phyloP scores from a whole-genome alignment of 805 yeast genomes.

The Yarrowia keelungensis region DNA sequence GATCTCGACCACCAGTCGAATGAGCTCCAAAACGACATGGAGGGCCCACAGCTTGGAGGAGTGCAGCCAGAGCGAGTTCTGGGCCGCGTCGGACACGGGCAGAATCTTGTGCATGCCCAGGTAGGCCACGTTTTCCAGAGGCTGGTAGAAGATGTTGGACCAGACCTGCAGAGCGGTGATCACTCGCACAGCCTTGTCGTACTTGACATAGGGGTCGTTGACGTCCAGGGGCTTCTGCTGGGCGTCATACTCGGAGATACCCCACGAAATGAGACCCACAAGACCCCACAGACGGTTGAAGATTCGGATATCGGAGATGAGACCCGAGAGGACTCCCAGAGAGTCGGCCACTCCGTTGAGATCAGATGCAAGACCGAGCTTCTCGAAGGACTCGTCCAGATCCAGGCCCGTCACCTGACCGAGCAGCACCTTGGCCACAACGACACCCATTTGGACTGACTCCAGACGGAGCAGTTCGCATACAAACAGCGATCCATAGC shows the following conservation, averaged over 20 bases:
- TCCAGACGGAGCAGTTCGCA: constrained; percentile 41
- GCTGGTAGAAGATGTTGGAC: constrained; percentile 51
- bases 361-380: constrained; percentile 25
- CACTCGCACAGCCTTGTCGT: constrained; percentile 46
- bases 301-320: constrained; percentile 50
- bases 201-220: constrained; percentile 21
- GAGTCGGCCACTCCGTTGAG: constrained; percentile 26
- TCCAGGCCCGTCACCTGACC: constrained; percentile 26
- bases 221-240: constrained; percentile 42
- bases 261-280: constrained; percentile 51
- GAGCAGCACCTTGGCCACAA: constrained; percentile 18
- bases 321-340: constrained; percentile 43
- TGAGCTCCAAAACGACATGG: constrained; percentile 50
- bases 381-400: constrained; percentile 19
- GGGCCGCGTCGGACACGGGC: constrained; percentile 44
- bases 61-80: constrained; percentile 48
- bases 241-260: constrained; percentile 47
- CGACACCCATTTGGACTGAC: constrained; percentile 8
- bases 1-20: constrained; percentile 40
- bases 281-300: constrained; percentile 52
- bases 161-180: constrained; percentile 50
- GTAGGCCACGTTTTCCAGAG: constrained; percentile 54
- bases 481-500: constrained; percentile 46
- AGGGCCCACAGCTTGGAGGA: constrained; percentile 51
- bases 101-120: constrained; percentile 51